Percentiles rank a stretch among this genome's conserved stretches.
phyloP scores from a whole-genome alignment of 352 stramenopile genomes.

The Aphanomyces cochlioides region DNA sequence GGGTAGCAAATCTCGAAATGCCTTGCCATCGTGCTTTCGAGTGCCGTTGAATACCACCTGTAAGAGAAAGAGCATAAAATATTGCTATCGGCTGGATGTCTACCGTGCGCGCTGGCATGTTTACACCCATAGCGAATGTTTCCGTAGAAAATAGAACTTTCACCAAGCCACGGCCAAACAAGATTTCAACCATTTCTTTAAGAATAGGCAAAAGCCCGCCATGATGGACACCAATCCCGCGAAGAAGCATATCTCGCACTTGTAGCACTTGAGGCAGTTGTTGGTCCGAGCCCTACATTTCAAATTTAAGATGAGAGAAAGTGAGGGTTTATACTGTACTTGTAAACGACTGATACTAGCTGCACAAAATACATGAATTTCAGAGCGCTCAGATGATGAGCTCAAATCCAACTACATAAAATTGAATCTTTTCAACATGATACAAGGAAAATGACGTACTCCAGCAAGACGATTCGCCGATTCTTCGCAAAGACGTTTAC shows the following conservation, averaged over 20 bases:
- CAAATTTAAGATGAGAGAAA: too few species aligned
- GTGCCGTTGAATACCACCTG: slow-evolving; percentile 96
- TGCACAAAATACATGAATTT: slow-evolving; percentile 82
- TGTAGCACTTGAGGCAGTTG: slow-evolving; percentile 58
- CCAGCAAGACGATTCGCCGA: slow-evolving; percentile 44
- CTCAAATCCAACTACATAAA: slow-evolving; percentile 71
- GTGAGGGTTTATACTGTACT: slow-evolving; percentile 21
- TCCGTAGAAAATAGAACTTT: slow-evolving; percentile 99
- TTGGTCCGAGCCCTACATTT: slow-evolving; percentile 37
- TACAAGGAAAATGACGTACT: slow-evolving; percentile 3
- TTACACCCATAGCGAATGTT: slow-evolving; percentile 97
- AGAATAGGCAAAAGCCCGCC: slow-evolving; percentile 98
- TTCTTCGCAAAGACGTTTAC: slow-evolving; percentile 80
- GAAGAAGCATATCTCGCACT: slow-evolving; percentile 90
- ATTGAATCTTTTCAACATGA: slow-evolving; percentile 33
- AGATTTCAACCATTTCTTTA: slow-evolving; percentile 96
- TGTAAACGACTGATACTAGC: slow-evolving; percentile 66
- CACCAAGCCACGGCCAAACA: slow-evolving; percentile 93
- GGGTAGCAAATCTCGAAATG: slow-evolving; percentile 94
- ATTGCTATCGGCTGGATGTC: background rate
- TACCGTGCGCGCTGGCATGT: slow-evolving; percentile 99
- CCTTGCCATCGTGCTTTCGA: slow-evolving; percentile 94
- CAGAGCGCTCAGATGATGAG: slow-evolving; percentile 63
- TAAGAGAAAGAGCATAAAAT: background rate
- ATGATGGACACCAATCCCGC: slow-evolving; percentile 99